phyloP scores from a whole-genome alignment of 305 asterid species.

The Rubia peregrina region DNA sequence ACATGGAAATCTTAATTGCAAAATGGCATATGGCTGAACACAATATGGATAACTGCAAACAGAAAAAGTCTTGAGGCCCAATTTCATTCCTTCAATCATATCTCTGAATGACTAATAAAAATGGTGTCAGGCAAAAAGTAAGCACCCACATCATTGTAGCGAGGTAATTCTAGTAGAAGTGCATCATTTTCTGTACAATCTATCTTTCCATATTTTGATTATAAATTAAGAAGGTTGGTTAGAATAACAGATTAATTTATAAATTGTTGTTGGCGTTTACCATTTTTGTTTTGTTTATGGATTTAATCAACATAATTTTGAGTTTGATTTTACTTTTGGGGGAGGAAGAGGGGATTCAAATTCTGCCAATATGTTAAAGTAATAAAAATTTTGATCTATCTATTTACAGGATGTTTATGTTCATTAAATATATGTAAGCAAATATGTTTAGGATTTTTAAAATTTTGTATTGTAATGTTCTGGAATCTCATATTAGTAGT shows the following conservation, averaged over 20 bases:
- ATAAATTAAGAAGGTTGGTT: not conserved
- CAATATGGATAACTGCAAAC: too few species aligned
- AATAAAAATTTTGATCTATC: not conserved
- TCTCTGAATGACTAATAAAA: too few species aligned
- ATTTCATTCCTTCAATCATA: too few species aligned
- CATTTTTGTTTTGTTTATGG: not conserved
- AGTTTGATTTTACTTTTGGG: not conserved
- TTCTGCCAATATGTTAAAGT: not conserved
- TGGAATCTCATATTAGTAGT: conserved; percentile 9
- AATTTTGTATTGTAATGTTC: not conserved
- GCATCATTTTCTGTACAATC: not conserved
- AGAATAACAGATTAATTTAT: not conserved
- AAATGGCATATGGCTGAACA: too few species aligned
- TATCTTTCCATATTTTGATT: not conserved
- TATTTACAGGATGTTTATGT: not conserved
- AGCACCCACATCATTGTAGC: too few species aligned
- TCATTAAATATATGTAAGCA: not conserved
- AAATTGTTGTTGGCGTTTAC: not conserved
- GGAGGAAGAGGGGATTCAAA: not conserved
- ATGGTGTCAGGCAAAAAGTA: too few species aligned
- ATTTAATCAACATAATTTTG: not conserved
- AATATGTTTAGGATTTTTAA: not conserved
- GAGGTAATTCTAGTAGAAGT: too few species aligned
- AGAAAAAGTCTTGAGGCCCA: too few species aligned
- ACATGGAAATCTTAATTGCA: too few species aligned